Evolutionary conservation across 192 early-diverging fungal genomes (phyloP), one percentile per base, ranked within the genome.

Genomic region (Umbelopsis sp.): DNA sequence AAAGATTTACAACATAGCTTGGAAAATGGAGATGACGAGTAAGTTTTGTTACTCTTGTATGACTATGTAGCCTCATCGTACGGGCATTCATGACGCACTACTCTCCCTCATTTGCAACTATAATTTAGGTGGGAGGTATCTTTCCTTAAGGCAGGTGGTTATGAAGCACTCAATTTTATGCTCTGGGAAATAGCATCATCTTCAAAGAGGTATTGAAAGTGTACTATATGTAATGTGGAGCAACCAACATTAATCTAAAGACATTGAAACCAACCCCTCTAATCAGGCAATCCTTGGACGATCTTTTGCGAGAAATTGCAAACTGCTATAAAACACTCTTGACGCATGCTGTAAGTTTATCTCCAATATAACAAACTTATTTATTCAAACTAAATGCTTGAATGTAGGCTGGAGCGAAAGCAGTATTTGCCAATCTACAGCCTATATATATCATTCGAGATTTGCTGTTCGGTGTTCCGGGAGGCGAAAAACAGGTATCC

Each of bases 391-490:
- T 54, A 34, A 22, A 21, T 41, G 25, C 4, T 31, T 11, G 36
- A 14, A 20, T 11, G 24, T 21, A 71, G 31, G 22, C 53, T 22
- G 49, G 51, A 44, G 41, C n/a, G 36, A 38, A 45, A 38, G 24
- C 51, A 7, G 32, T 44, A 21, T 51, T 71, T 32, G 56, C 43
- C 22, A 44, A 52, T 62, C 31, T 62, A 3, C 56, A 62, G n/a
- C 56, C 56, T 62, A 62, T 62, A 3, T 62, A 62, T 62, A 22
- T 62, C 56, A 62, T 62, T 16, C 26, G 56, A n/a, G 56, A 62
- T 20, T 21, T 54, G 50, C 50, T 70, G 9, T 31, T 70, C 12
- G 49, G 34, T 34, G 17, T 51, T 2, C 24, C 20, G 2, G 56
- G 31, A 0, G 25, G 31, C 56, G 56, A 34, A 22, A 62, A 62